Percentiles rank a stretch among this genome's conserved stretches.
phyloP scores from a whole-genome alignment of 164 flowering plant species.

The Stephania japonica region DNA sequence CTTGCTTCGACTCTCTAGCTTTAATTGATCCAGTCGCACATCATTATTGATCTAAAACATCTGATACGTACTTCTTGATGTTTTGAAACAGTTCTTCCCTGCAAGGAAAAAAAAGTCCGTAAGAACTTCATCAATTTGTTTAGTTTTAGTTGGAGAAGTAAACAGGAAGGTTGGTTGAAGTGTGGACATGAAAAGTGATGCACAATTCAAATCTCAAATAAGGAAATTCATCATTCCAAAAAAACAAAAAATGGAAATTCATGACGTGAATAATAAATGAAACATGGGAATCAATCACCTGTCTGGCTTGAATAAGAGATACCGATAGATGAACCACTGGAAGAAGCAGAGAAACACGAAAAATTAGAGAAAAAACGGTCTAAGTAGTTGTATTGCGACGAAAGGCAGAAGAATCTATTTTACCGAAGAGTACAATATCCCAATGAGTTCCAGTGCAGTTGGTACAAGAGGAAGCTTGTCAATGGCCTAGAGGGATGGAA shows the following conservation, averaged over 20 bases:
- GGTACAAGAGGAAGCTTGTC: conserved; percentile 86
- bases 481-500: conserved; percentile 39
- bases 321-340: conserved; percentile 92
- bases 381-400: not conserved
- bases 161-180: not conserved
- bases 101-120: conserved; percentile 11
- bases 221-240: not conserved
- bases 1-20: not conserved
- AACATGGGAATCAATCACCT: conserved; percentile 37
- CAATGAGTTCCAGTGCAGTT: conserved; percentile 56
- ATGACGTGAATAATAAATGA: not conserved
- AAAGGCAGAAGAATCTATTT: conserved; percentile 18
- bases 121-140: not conserved
- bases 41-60: conserved; percentile 58
- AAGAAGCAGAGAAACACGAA: conserved; percentile 12
- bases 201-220: not conserved
- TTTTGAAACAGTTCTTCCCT: conserved; percentile 64
- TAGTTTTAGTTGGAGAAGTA: not conserved
- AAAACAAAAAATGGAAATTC: too few species aligned
- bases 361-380: not conserved
- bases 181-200: not conserved
- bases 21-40: not conserved
- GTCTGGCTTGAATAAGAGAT: conserved; percentile 82
- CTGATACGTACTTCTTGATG: conserved; percentile 49
- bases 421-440: conserved; percentile 73